Conservation (phyloP, 2,329 filamentous ascomycete species). For the Torrubiella hemipterigena region DNA sequence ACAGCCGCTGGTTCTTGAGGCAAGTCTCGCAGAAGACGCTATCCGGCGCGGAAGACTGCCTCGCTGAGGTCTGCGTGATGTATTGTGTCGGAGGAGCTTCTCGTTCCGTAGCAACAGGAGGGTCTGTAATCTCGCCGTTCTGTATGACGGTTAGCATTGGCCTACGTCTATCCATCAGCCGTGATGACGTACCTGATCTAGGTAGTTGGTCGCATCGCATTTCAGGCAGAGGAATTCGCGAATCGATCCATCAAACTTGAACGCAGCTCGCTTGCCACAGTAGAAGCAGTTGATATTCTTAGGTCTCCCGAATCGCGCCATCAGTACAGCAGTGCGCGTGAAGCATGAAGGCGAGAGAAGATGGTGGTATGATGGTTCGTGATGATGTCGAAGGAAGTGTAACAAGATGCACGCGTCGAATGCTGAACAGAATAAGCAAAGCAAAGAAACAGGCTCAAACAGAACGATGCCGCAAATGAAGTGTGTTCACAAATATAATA, state of each 20-base stretch:
- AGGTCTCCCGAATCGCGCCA: constrained; percentile 29
- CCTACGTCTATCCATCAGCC: constrained; percentile 11
- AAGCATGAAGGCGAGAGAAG: no score
- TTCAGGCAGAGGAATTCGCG: constrained; percentile 60
- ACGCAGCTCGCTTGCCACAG: constrained; percentile 58
- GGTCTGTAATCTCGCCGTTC: constrained; percentile 84
- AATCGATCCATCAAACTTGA: constrained; percentile 43
- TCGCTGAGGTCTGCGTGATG: constrained; percentile 32
- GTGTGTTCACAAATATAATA: no score
- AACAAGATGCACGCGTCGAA: not conserved
- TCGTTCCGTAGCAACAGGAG: constrained; percentile 47
- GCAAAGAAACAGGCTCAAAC: no score
- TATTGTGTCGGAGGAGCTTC: constrained; percentile 31
- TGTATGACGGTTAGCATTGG: constrained; percentile 20
- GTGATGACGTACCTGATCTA: constrained; percentile 58
- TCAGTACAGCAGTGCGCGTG: no score
- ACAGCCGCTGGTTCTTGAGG: constrained; percentile 77
- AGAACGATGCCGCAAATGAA: no score
- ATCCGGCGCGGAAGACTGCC: constrained; percentile 16
- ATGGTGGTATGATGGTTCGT: no score
- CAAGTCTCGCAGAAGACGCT: constrained; percentile 62
- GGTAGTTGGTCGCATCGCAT: constrained; percentile 80
- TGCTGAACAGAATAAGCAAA: no score
- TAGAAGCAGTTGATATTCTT: constrained; percentile 64
- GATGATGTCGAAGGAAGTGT: no score